A percentile compares a stretch with the other conserved stretches of the same genome.
Evolutionary conservation across 2,329 filamentous ascomycete genomes (phyloP).

Genomic region (Grosmannia clavigera): DNA sequence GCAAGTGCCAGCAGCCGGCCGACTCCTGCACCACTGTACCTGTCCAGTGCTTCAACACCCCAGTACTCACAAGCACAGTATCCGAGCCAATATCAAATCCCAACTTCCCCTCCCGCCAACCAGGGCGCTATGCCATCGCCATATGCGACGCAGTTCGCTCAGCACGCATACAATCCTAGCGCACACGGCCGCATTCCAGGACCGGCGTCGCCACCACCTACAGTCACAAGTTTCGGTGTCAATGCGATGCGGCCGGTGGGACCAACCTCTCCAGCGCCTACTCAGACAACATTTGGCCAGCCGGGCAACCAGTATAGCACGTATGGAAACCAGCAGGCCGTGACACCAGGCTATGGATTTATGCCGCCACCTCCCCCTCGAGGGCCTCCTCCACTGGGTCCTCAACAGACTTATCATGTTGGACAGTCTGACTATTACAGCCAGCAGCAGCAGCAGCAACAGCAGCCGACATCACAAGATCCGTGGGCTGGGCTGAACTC

Average conservation of each 20-base stretch:
- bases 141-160: slow-evolving; percentile 27
- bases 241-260: slow-evolving; percentile 18
- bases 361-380: slow-evolving; percentile 53
- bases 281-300: slow-evolving; percentile 41
- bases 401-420: slow-evolving; percentile 50
- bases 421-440: slow-evolving; percentile 18
- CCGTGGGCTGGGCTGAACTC: slow-evolving; percentile 40
- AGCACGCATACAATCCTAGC: slow-evolving; percentile 44
- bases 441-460: slow-evolving; percentile 21
- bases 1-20: slow-evolving; percentile 19
- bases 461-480: slow-evolving; percentile 31
- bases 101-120: slow-evolving; percentile 42
- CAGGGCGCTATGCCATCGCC: slow-evolving; percentile 25
- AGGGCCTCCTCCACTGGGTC: slow-evolving; percentile 47
- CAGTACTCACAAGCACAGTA: slow-evolving; percentile 37
- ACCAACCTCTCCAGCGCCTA: slow-evolving; percentile 48
- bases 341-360: slow-evolving; percentile 40
- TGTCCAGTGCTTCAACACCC: slow-evolving; percentile 23
- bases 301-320: slow-evolving; percentile 34
- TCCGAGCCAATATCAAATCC: slow-evolving; percentile 45
- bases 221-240: slow-evolving; percentile 24
- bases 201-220: slow-evolving; percentile 32
- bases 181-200: slow-evolving; percentile 45
- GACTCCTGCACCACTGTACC: slow-evolving; percentile 23
- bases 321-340: slow-evolving; percentile 32